A percentile compares a stretch with the other conserved stretches of the same genome.
Conservation (phyloP, 1,139 yeast species). For the Yamadazyma triangularis region DNA sequence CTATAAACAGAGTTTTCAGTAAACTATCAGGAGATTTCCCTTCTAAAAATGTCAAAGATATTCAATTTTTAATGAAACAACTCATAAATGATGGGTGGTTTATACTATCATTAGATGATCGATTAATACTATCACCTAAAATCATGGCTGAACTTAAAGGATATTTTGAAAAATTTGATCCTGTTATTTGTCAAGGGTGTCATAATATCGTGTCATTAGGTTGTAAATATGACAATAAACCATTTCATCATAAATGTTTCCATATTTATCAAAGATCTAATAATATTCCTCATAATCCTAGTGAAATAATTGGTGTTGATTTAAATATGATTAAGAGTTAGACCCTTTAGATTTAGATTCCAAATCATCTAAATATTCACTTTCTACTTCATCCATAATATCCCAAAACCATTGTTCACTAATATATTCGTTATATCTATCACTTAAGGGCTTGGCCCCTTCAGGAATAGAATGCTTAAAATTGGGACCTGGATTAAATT, state of each 20-base stretch:
- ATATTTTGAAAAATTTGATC: slow-evolving; percentile 39
- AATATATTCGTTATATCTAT: slow-evolving; percentile 63
- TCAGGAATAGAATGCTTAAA: slow-evolving; percentile 42
- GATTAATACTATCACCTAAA: slow-evolving; percentile 43
- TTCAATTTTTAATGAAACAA: slow-evolving; percentile 29
- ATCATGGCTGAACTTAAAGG: slow-evolving; percentile 45
- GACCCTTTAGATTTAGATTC: slow-evolving; percentile 15
- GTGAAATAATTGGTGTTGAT: slow-evolving; percentile 1
- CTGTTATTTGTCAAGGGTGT: slow-evolving; percentile 50
- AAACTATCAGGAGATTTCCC: slow-evolving; percentile 5
- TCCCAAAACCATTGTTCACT: slow-evolving; percentile 86
- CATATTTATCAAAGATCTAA: slow-evolving; percentile 20
- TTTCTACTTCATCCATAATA: slow-evolving; percentile 79
- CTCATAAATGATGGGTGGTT: slow-evolving; percentile 54
- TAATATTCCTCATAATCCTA: neutral
- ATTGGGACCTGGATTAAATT: slow-evolving; percentile 66
- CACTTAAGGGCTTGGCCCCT: slow-evolving; percentile 46
- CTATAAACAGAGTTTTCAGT: slow-evolving; percentile 6
- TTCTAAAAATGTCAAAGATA: slow-evolving; percentile 26
- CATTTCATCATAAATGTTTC: slow-evolving; percentile 50
- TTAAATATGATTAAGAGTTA: slow-evolving; percentile 3
- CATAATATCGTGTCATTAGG: slow-evolving; percentile 57
- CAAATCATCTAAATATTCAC: slow-evolving; percentile 49
- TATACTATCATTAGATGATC: slow-evolving; percentile 46
- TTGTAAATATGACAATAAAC: slow-evolving; percentile 28